Conservation (phyloP, 192 early-diverging fungal species). For the Podila clonocystis region DNA sequence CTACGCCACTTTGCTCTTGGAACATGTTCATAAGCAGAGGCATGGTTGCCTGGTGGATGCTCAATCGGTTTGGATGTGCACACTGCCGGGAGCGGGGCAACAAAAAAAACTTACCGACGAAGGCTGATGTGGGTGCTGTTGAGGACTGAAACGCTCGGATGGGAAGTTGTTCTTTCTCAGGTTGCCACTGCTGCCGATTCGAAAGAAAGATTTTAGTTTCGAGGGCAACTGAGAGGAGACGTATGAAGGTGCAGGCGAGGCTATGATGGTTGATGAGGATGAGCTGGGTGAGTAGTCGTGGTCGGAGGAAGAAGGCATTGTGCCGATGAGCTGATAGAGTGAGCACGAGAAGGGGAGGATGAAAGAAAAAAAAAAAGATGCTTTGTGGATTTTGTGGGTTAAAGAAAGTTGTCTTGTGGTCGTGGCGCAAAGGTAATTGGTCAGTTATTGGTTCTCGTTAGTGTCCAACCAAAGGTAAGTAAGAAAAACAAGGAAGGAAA, state of each 20-base stretch:
- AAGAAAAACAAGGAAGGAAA: background rate
- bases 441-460: no score
- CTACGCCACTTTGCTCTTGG: background rate
- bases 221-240: conserved; percentile 48
- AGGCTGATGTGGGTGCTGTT: conserved; percentile 5
- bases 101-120: conserved; percentile 23
- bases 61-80: background rate
- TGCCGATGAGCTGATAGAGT: no score
- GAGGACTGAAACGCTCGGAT: conserved; percentile 1
- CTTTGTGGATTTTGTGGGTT: background rate
- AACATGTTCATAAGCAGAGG: background rate
- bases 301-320: conserved; percentile 1
- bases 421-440: no score
- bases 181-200: conserved; percentile 27
- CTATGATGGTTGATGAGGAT: conserved; percentile 48
- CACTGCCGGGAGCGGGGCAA: no score
- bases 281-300: conserved; percentile 24
- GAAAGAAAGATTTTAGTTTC: conserved; percentile 56
- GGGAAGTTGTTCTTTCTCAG: conserved; percentile 6
- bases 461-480: background rate
- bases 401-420: background rate
- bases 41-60: background rate
- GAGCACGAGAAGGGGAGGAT: no score
- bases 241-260: conserved; percentile 52
- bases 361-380: no score